Conservation (phyloP, 2,329 filamentous ascomycete genomes). For the Alternaria alternata region DNA sequence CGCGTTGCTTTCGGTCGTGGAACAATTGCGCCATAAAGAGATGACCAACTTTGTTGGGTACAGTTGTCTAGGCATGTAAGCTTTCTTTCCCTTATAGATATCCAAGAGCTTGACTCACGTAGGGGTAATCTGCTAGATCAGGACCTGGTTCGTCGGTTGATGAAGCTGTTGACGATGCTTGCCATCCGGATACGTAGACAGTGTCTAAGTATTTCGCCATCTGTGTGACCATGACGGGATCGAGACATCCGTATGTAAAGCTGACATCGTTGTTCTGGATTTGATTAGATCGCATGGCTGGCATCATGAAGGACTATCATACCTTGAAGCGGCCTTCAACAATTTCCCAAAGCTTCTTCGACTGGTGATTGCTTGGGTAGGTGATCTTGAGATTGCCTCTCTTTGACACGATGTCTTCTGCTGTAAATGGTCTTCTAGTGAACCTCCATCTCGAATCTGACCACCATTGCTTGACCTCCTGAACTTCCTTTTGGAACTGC, state of each 20-base stretch:
- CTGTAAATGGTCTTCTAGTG: slow-evolving; percentile 91
- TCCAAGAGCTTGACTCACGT: slow-evolving; percentile 39
- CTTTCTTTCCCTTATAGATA: slow-evolving; percentile 3
- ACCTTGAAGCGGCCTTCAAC: slow-evolving; percentile 88
- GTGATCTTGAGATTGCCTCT: slow-evolving; percentile 88
- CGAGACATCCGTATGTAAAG: slow-evolving; percentile 96
- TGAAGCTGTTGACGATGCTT: slow-evolving; percentile 95
- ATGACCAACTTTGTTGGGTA: slow-evolving; percentile 97
- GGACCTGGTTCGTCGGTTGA: slow-evolving; percentile 95
- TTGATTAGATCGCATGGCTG: slow-evolving; percentile 22
- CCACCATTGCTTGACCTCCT: slow-evolving; percentile 95
- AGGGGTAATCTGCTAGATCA: slow-evolving; percentile 95
- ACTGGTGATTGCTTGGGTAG: slow-evolving; percentile 86
- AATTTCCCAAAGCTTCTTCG: slow-evolving; percentile 94
- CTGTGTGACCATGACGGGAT: slow-evolving; percentile 98
- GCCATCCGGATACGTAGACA: slow-evolving; percentile 98
- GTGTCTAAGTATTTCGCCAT: slow-evolving; percentile 99
- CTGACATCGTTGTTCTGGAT: slow-evolving; percentile 81
- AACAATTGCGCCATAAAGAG: slow-evolving; percentile 98
- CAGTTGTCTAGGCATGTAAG: slow-evolving; percentile 75
- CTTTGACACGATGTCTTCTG: slow-evolving; percentile 97
- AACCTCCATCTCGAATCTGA: slow-evolving; percentile 87
- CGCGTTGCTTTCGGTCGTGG: slow-evolving; percentile 98
- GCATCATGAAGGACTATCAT: slow-evolving; percentile 17
- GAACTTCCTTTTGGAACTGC: slow-evolving; percentile 81